Base-by-base conservation (phyloP, 345 rosid genomes). In the Citropsis articulata region DNA sequence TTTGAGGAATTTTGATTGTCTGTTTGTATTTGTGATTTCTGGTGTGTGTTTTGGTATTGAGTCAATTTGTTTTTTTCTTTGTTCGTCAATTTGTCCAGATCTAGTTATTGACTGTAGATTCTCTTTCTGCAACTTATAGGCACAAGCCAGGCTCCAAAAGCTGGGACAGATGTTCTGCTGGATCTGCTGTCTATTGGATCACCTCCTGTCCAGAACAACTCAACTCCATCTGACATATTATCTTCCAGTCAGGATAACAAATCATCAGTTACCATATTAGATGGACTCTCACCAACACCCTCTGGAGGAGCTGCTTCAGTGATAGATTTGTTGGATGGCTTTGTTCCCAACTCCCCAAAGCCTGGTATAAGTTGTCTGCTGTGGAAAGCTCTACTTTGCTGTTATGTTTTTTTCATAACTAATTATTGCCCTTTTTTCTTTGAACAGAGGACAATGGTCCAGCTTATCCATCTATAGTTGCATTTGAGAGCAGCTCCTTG, bases 181-280 rank as follows among this genome's bases (percentile, higher is more conserved):
- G 98, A 92, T 90, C 90, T 94, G 77, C 82, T 94, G 87, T 96
- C 99, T 62, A 89, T 94, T 79, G 98, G 98, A 84, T 80, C 92
- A 42, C 82, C 92, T 74, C 87, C 91, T n/a, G 85, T 79, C 48
- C 96, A 87, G 80, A 90, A 75, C 84, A 87, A 75, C 81, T 77
- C 92, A 81, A 75, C 93, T 77, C 71, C 86, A n/a, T 27, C 79
- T 75, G 97, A 89, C 81, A 87, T 92, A 61, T 82, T 94, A 84
- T 89, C 91, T 75, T 75, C 90, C 64, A 78, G 75, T 83, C 86
- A 83, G 73, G 82, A 83, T 19, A 85, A 85, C 60, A 86, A 83
- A 66, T 59, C 82, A 28, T 76, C 90, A 66, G 70, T 71, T 79
- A 81, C 82, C 75, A 40, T 86, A 61, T 79, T 89, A 68, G 91